Percentiles rank a stretch among this genome's conserved stretches.
These are phyloP conservation scores for Syzygium aromaticum DNA, from an alignment of 345 rosid genomes.

Conservation along the genomic window DNA sequence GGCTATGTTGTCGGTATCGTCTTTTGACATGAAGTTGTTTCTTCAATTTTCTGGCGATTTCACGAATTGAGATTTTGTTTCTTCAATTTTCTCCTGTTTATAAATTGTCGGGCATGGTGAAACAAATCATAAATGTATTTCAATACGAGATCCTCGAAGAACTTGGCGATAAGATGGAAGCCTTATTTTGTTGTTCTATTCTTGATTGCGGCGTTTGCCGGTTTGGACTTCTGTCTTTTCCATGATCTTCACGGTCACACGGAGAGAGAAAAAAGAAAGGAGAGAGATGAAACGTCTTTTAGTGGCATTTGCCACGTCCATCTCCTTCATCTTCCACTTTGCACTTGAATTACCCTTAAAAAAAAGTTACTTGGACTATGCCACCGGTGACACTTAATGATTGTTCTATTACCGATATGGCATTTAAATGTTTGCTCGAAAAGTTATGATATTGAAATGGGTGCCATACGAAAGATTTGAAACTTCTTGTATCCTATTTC, in stretches of 20 bases:
- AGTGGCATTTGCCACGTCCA: neutral
- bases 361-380: neutral
- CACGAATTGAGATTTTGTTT: too few species aligned
- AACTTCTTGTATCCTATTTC: fast-evolving
- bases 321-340: neutral
- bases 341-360: neutral
- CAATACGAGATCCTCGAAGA: neutral
- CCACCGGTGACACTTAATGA: neutral
- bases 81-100: too few species aligned
- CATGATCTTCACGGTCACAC: neutral
- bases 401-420: neutral
- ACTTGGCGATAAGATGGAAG: neutral
- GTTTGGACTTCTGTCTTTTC: neutral
- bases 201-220: neutral
- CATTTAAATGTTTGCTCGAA: neutral
- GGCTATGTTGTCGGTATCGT: neutral
- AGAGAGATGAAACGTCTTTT: neutral
- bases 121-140: too few species aligned
- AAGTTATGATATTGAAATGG: neutral
- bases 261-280: neutral
- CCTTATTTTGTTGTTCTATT: neutral
- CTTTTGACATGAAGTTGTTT: neutral
- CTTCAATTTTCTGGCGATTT: too few species aligned
- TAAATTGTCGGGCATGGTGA: too few species aligned
- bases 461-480: neutral